These are phyloP conservation scores for Baorangia bicolor DNA, from an alignment of 768 basidiomycete species.

Conservation along the genomic window DNA sequence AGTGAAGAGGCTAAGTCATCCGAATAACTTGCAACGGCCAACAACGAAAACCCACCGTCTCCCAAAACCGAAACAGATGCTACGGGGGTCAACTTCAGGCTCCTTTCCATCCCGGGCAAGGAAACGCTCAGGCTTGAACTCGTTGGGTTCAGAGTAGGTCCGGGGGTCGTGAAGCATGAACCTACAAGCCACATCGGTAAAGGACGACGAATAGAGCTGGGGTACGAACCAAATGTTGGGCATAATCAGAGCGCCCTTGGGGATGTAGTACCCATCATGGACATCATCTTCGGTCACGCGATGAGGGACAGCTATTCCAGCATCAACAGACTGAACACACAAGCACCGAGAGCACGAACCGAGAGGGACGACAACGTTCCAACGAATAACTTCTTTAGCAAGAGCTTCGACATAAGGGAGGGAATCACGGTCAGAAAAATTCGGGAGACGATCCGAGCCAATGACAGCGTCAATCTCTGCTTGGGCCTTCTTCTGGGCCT, in stretches of 20 bases:
- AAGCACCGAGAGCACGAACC: conserved; percentile 34
- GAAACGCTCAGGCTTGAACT: conserved; percentile 63
- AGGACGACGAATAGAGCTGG: conserved; percentile 1
- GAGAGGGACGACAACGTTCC: conserved; percentile 39
- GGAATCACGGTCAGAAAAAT: conserved; percentile 52
- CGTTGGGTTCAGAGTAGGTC: conserved; percentile 51
- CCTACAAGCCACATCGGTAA: conserved; percentile 14
- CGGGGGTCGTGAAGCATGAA: conserved; percentile 32
- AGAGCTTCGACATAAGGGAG: conserved; percentile 64
- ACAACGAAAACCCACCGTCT: conserved; percentile 42
- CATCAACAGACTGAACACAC: conserved; percentile 32
- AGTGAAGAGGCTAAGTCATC: conserved; percentile 1
- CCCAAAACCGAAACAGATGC: conserved; percentile 69
- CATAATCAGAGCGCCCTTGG: conserved; percentile 39
- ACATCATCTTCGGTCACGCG: conserved; percentile 58
- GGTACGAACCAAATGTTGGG: conserved; percentile 22
- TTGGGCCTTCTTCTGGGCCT: conserved; percentile 57
- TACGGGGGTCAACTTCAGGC: conserved; percentile 56
- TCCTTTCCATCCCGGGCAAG: conserved; percentile 35
- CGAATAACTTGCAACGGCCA: neutral
- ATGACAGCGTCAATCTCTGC: conserved; percentile 59
- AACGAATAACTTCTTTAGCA: conserved; percentile 53
- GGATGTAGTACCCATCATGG: conserved; percentile 61
- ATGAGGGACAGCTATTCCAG: conserved; percentile 39
- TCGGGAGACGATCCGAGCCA: conserved; percentile 60